phyloP scores from a whole-genome alignment of 2,329 filamentous ascomycete genomes.

The Teratosphaeria zuluensis region DNA sequence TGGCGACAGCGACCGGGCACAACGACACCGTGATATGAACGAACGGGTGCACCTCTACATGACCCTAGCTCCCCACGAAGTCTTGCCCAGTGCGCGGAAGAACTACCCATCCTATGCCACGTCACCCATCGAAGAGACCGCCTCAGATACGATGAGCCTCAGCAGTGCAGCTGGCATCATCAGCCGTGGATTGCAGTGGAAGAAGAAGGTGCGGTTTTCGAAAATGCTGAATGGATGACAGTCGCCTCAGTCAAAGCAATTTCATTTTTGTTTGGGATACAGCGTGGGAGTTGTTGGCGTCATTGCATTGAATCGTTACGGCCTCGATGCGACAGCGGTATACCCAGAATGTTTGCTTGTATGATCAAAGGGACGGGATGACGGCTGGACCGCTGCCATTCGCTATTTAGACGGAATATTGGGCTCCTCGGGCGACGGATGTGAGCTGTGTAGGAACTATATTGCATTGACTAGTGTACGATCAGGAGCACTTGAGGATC shows the following conservation, averaged over 20 bases:
- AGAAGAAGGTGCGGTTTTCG: constrained; percentile 15
- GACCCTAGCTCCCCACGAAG: constrained; percentile 20
- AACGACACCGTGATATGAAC: constrained; percentile 25
- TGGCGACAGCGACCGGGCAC: constrained; percentile 18
- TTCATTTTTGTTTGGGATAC: not conserved
- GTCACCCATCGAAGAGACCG: not conserved
- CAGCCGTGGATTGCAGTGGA: constrained; percentile 10
- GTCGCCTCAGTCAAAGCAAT: not conserved
- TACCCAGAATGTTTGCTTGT: not conserved
- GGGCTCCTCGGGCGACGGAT: not conserved
- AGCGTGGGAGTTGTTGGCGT: not conserved
- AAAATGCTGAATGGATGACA: constrained; percentile 17
- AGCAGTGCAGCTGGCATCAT: constrained; percentile 4
- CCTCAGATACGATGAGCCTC: constrained; percentile 3
- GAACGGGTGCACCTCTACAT: constrained; percentile 26
- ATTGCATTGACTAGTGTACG: not conserved
- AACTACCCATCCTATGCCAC: constrained; percentile 21
- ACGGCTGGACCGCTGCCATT: not conserved
- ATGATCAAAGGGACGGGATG: not conserved
- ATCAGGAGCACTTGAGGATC: not conserved
- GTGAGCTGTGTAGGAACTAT: not conserved
- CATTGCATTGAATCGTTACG: not conserved
- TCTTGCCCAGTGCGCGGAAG: constrained; percentile 23
- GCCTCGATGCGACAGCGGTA: not conserved
- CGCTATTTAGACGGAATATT: not conserved